Base-by-base conservation (phyloP, 495 filamentous ascomycete species). In the Aspergillus ellipticus region DNA sequence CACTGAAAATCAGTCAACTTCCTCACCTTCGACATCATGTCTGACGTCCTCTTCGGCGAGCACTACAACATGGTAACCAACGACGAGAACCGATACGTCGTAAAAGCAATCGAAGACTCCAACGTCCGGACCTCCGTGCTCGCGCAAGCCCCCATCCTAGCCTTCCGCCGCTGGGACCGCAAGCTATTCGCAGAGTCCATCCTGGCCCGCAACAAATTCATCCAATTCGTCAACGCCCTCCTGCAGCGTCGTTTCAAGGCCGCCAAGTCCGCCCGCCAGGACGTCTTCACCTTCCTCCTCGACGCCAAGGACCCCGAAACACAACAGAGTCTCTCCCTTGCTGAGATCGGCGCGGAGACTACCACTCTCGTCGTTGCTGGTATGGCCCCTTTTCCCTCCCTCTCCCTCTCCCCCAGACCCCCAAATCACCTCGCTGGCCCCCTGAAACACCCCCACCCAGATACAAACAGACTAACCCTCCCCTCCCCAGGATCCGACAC, bases 211-310 rank as follows among this genome's bases (percentile, higher is more conserved):
- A 71, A 53, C 37, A 37, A 22, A 2, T 60, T 61, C 55, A 53
- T 59, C 26, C 39, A 41, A 13, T 63, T 63, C 42, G 49, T 56
- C 26, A 82, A 79, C 21, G 79, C 80, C 43, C 66, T 82, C 6
- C 77, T 81, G 13, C 69, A 76, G 35, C 72, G 79, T 15, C 50
- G 56, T 8, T 53, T 54, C 29, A 17, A 49, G 26, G 46, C 46
- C 24, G 16, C 16, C 35, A 39, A 39, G n/a, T 39, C 35, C 35
- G 35, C 35, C 35, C 35, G 35, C 13, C 35, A 80, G 42, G 83
- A 85, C 63, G 82, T 83, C 67, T 85, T 86, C 70, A 79, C 79
- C 62, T 75, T 83, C 58, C 72, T 85, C n/a, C 77, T 85, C 17
- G 79, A 80, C 42, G 81, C 82, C 4, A 71, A 69, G 22, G 82